phyloP scores from a whole-genome alignment of 495 filamentous ascomycete genomes.

The Daldinia decipiens region DNA sequence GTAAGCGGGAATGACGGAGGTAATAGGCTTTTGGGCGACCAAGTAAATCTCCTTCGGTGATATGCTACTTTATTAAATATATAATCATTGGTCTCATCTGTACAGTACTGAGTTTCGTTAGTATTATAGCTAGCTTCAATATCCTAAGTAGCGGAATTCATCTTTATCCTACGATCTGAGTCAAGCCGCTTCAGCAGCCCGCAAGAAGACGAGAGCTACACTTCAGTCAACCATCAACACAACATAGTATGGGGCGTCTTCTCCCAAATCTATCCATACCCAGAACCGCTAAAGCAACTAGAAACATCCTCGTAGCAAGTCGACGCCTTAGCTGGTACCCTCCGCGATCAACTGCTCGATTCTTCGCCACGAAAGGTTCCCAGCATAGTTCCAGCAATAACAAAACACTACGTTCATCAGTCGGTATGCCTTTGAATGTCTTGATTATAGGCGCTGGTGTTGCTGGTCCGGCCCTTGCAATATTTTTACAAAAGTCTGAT shows the following conservation, averaged over 20 bases:
- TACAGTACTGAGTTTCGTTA: neutral
- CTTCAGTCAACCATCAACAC: neutral
- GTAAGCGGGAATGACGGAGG: constrained; percentile 19
- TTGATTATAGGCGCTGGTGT: constrained; percentile 91
- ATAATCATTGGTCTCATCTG: neutral
- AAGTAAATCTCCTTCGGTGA: constrained; percentile 9
- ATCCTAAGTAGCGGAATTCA: neutral
- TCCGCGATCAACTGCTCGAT: neutral
- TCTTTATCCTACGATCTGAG: no score
- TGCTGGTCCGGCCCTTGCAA: constrained; percentile 82
- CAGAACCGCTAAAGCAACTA: neutral
- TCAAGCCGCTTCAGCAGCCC: no score
- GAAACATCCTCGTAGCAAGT: neutral
- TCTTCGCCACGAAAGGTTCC: neutral
- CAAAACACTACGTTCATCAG: constrained; percentile 13
- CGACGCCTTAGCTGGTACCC: neutral
- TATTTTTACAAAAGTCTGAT: constrained; percentile 47
- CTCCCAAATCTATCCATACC: neutral
- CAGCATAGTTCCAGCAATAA: neutral
- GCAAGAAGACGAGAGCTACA: no score
- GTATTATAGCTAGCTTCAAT: neutral
- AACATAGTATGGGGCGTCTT: constrained; percentile 9
- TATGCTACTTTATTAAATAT: neutral
- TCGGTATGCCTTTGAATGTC: constrained; percentile 62
- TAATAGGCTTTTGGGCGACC: constrained; percentile 10